Base-by-base conservation (phyloP, 1,139 yeast species). In the Tardiomyces depauwii region DNA sequence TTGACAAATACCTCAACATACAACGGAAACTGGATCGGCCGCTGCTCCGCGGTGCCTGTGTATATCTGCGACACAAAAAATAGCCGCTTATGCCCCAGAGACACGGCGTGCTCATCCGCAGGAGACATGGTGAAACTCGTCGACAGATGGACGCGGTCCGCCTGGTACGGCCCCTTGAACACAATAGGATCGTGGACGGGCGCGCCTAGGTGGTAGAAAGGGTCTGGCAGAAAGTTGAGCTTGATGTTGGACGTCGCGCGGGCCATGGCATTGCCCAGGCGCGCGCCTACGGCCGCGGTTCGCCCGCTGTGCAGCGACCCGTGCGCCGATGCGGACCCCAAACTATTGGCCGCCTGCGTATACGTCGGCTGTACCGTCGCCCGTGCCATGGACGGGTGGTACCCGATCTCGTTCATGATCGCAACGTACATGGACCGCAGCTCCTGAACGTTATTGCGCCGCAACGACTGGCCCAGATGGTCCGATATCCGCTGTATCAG, bases 401-500 rank as follows among this genome's bases (percentile, higher is more conserved):
- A 30, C 3, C 36, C 36, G 16, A 14, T 11, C 16, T 30, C 36
- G 16, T 30, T 12, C 36, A 30, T 30, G n/a, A 30, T 30, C 16
- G 36, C 18, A 3, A 18, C 48, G 12, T 48, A 44, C 4, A 42
- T 38, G 2, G 14, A 40, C 9, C 48, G 44, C 42, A 48, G 14
- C 10, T 38, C 27, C 5, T 19, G 36, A 18, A 47, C 42, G 14
- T 19, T 18, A 2, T 14, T 41, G 21, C 21, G 16, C 3, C 43
- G 16, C 14, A 25, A 9, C n/a, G 38, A 36, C 23, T 21, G 43
- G 36, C 28, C 43, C 14, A 54, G 49, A 41, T 47, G 54, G 18
- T 44, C 50, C 11, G 42, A 39, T 6, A 66, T 47, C 6, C 69
- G 56, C 27, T 55, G 53, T 46, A 56, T 59, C 18, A 64, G 58